Conservation (phyloP, 768 basidiomycete genomes). For the Collybia mongolica region DNA sequence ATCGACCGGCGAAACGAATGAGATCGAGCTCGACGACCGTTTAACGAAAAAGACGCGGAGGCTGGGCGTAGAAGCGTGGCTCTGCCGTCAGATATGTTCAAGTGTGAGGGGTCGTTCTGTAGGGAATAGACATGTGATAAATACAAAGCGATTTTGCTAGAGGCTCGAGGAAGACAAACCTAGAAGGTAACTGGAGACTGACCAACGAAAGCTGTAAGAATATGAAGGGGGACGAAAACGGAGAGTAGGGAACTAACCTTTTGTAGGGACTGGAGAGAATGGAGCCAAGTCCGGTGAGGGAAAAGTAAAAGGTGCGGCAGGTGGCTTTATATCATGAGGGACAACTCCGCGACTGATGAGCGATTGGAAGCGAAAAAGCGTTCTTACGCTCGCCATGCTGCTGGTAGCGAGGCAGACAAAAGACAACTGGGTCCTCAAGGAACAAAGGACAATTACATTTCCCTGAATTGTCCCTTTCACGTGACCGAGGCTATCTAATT, state of each 20-base stretch:
- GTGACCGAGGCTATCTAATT: constrained; percentile 5
- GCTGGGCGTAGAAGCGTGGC: constrained; percentile 16
- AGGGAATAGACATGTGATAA: neutral
- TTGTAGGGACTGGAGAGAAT: constrained; percentile 23
- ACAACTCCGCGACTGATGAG: constrained; percentile 5
- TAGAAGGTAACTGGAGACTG: constrained; percentile 5
- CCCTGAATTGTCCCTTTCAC: constrained; percentile 1
- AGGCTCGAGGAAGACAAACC: neutral
- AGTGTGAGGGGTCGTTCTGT: constrained; percentile 6
- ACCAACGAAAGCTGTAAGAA: neutral
- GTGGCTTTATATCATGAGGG: constrained; percentile 11
- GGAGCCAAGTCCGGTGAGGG: constrained; percentile 24
- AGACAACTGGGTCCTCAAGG: constrained; percentile 8
- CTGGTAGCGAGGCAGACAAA: constrained; percentile 14
- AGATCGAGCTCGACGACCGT: constrained; percentile 30
- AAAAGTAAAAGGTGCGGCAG: neutral
- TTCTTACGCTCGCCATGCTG: constrained; percentile 8
- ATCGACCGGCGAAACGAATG: constrained; percentile 67
- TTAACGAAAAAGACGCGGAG: neutral
- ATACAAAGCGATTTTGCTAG: too few species aligned
- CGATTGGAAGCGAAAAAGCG: constrained; percentile 3
- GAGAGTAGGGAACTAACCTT: constrained; percentile 8
- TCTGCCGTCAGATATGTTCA: constrained; percentile 3
- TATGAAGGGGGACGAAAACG: constrained; percentile 3
- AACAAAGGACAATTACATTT: constrained; percentile 15